Evolutionary conservation across 495 filamentous ascomycete genomes (phyloP).

Genomic region (Amniculicola lignicola): DNA sequence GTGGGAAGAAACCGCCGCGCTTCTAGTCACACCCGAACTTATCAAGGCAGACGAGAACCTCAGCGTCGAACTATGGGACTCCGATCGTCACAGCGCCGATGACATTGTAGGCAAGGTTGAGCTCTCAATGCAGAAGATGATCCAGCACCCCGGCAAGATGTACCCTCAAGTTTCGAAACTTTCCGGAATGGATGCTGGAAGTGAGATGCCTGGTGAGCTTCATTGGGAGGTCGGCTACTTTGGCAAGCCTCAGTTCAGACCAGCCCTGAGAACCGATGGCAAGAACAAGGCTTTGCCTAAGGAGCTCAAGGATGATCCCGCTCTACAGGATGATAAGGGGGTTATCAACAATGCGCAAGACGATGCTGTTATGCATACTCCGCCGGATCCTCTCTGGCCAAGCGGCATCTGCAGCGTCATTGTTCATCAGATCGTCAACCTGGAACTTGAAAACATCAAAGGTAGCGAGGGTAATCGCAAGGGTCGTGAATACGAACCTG

Average conservation of each 20-base stretch:
- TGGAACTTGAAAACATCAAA: slow-evolving; percentile 79
- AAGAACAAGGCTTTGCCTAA: slow-evolving; percentile 73
- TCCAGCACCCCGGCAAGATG: slow-evolving; percentile 89
- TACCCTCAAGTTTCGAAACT: slow-evolving; percentile 87
- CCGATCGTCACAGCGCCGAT: slow-evolving; percentile 80
- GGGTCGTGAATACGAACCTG: slow-evolving; percentile 84
- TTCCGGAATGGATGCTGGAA: slow-evolving; percentile 73
- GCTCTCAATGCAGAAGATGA: slow-evolving; percentile 87
- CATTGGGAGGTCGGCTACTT: slow-evolving; percentile 97
- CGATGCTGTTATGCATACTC: slow-evolving; percentile 82
- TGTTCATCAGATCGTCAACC: slow-evolving; percentile 91
- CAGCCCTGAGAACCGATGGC: slow-evolving; percentile 79
- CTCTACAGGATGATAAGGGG: slow-evolving; percentile 87
- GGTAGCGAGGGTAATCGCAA: slow-evolving; percentile 67
- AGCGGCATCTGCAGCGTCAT: slow-evolving; percentile 79
- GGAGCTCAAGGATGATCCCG: slow-evolving; percentile 65
- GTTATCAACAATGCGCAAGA: slow-evolving; percentile 69
- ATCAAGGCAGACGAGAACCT: slow-evolving; percentile 92
- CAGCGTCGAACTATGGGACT: slow-evolving; percentile 93
- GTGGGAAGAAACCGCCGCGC: slow-evolving; percentile 85
- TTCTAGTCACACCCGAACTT: slow-evolving; percentile 79
- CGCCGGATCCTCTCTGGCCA: slow-evolving; percentile 91
- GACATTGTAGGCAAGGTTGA: slow-evolving; percentile 94
- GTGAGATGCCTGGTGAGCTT: slow-evolving; percentile 85
- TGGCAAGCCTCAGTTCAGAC: slow-evolving; percentile 77